phyloP scores from a whole-genome alignment of 352 stramenopile genomes.

The Globisporangium okanoganense region DNA sequence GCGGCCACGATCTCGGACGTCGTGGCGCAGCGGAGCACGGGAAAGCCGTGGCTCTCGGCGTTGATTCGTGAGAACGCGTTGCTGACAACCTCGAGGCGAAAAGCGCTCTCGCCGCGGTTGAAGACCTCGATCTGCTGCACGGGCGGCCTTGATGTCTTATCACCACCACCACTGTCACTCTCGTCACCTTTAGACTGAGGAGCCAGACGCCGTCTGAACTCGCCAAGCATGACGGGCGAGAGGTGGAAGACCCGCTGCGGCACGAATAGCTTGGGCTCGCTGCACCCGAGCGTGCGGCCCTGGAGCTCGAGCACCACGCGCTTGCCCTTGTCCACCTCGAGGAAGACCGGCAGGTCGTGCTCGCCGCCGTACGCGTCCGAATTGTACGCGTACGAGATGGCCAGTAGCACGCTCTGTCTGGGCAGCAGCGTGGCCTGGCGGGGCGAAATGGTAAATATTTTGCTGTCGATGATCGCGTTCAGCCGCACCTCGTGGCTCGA shows the following conservation, averaged over 20 bases:
- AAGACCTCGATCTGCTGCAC: slow-evolving; percentile 76
- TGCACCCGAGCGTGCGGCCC: slow-evolving; percentile 66
- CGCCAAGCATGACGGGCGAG: slow-evolving; percentile 70
- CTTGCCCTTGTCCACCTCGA: slow-evolving; percentile 90
- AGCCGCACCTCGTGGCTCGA: slow-evolving; percentile 70
- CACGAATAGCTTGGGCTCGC: slow-evolving; percentile 69
- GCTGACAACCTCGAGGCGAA: slow-evolving; percentile 62
- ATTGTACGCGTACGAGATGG: slow-evolving; percentile 62
- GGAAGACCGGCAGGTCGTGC: slow-evolving; percentile 83
- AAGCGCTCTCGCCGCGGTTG: slow-evolving; percentile 65
- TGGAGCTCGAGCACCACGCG: slow-evolving; percentile 82
- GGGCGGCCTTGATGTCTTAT: slow-evolving; percentile 21
- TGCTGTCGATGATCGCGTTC: slow-evolving; percentile 80
- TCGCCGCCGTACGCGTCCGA: slow-evolving; percentile 73
- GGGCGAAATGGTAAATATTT: slow-evolving; percentile 60
- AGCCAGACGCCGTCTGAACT: slow-evolving; percentile 35
- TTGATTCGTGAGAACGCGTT: slow-evolving; percentile 56
- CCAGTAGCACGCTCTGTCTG: slow-evolving; percentile 54
- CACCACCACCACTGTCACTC: neutral
- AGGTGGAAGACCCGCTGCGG: slow-evolving; percentile 51
- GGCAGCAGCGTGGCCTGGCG: slow-evolving; percentile 54
- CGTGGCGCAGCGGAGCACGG: slow-evolving; percentile 47
- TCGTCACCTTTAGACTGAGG: neutral
- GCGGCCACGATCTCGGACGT: slow-evolving; percentile 57
- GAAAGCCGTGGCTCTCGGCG: slow-evolving; percentile 43